Evolutionary conservation across 1,284 basidiomycete genomes (phyloP), one percentile per base, ranked within the genome.

Genomic region (Melampsora abietis-canadensis): DNA sequence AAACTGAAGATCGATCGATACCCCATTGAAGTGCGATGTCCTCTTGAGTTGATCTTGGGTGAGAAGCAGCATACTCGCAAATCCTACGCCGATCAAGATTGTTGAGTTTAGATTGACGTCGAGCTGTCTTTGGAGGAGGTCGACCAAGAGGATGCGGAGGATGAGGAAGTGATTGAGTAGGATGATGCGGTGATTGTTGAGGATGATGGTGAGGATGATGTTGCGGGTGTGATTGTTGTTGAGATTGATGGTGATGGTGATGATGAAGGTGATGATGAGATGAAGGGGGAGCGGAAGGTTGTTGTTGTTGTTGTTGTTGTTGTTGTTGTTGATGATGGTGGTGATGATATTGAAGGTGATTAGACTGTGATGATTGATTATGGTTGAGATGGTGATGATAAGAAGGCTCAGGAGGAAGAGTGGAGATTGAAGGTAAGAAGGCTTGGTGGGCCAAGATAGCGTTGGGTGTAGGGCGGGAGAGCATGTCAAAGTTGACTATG

Each of bases 171-270:
- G 83, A 0, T 92, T 92, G 0, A 90, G 87, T 62, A 88, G 85
- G 2, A 87, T 87, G 7, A 81, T 75, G 34, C 79, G 78, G 76
- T 72, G 24, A 78, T 54, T 79, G 3, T 51, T 57, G 0, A 85
- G 87, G 77, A 91, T 92, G 0, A 94, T 94, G 0, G 92, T 93
- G 15, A 93, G 89, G 81, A 98, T 96, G 72, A 97, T 88, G 83
- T 98, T 98, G 66, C 92, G 91, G 62, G 98, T 86, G 82, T 98
- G 97, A 27, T 98, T 83, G 46, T 98, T 86, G 0, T 88, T 88
- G 70, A 86, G 97, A 27, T 98, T 83, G 46, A 98, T 86, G 0
- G 88, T 88, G 70, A 86, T 87, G 1, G 85, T 86, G 1, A 89
- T 89, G 2, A 86, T 14, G 51, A 73, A 34, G 76, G 81, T 24